phyloP scores from a whole-genome alignment of 1,139 yeast genomes.

The Zhuliangozyma parablackwelliae region DNA sequence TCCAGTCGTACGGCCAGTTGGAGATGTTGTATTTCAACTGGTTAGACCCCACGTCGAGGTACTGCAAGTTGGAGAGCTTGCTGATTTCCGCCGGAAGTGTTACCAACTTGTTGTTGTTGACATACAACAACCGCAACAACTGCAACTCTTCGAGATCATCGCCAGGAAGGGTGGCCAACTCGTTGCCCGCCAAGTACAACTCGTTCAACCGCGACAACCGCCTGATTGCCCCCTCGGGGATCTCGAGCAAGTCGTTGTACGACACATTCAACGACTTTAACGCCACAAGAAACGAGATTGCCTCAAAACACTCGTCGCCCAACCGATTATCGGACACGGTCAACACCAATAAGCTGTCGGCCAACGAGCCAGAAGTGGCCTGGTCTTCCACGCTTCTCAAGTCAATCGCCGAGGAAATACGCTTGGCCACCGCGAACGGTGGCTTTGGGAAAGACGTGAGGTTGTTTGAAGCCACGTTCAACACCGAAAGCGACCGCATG shows the following conservation, averaged over 20 bases:
- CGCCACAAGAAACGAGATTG: slow-evolving; percentile 55
- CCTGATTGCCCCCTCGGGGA: slow-evolving; percentile 68
- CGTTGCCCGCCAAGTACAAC: slow-evolving; percentile 82
- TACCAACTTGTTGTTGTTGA: slow-evolving; percentile 82
- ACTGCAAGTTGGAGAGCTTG: slow-evolving; percentile 57
- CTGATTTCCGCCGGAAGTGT: slow-evolving; percentile 88
- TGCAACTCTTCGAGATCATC: slow-evolving; percentile 72
- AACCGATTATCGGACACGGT: slow-evolving; percentile 81
- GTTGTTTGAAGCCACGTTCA: slow-evolving; percentile 80
- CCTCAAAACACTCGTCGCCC: slow-evolving; percentile 71
- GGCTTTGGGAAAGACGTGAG: slow-evolving; percentile 64
- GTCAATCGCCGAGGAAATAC: slow-evolving; percentile 31
- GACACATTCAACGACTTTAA: slow-evolving; percentile 69
- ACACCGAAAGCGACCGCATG: slow-evolving; percentile 49
- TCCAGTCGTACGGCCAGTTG: slow-evolving; percentile 96
- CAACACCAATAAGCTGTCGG: slow-evolving; percentile 53
- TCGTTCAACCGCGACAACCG: slow-evolving; percentile 57
- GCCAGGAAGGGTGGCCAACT: slow-evolving; percentile 71
- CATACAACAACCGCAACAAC: slow-evolving; percentile 55
- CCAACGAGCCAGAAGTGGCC: slow-evolving; percentile 20
- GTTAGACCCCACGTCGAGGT: slow-evolving; percentile 89
- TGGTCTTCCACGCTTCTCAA: slow-evolving; percentile 11
- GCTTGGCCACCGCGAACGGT: slow-evolving; percentile 33
- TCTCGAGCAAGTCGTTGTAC: slow-evolving; percentile 78
- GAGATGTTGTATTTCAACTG: slow-evolving; percentile 86